Base-by-base conservation (phyloP, 2,329 filamentous ascomycete genomes). In the Alternaria gansuensis region DNA sequence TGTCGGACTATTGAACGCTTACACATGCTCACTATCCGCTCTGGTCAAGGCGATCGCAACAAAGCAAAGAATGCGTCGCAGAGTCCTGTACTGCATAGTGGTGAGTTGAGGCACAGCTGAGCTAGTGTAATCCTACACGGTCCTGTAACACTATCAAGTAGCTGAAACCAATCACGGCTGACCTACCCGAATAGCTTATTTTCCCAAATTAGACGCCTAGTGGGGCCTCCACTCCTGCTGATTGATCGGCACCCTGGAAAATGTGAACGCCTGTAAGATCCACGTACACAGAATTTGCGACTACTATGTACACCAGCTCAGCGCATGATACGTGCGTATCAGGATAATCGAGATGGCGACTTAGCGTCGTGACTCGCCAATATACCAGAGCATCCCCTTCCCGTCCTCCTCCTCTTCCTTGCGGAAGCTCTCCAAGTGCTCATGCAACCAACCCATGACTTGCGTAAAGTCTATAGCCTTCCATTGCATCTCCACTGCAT, bases 401-500 rank as follows among this genome's bases (percentile, higher is more conserved):
- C 67, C 67, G 14, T 75, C 67, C 57, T 74, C 72, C 36, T 71
- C 69, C 53, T 73, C 68, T 8, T 67, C 65, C 46, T 63, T 67
- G 14, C 64, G 65, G 54, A 72, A 75, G 7, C 57, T 58, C 46
- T 74, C 66, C 39, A 75, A 55, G 37, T 71, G 67, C 24, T 70
- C 67, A 9, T 62, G 63, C 23, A 76, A 55, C 74, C 74, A 75
- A 23, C 59, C 58, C 54, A 76, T 65, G 3, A 66, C 64, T 26
- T 61, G 68, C 7, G 66, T 70, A 34, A 75, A 75, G 21, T 75
- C 72, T n/a, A 75, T 57, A 13, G 54, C 52, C 53, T 66, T 68
- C 74, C 74, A 76, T 36, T 67, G 66, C 69, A 75, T 67, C 53
- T 74, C 73, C 29, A 66, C 65, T 13, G 71, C 70, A 53, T 71